These are phyloP conservation scores for Pyrenopolyporus hunteri DNA, from an alignment of 495 filamentous ascomycete species.

Conservation along the genomic window DNA sequence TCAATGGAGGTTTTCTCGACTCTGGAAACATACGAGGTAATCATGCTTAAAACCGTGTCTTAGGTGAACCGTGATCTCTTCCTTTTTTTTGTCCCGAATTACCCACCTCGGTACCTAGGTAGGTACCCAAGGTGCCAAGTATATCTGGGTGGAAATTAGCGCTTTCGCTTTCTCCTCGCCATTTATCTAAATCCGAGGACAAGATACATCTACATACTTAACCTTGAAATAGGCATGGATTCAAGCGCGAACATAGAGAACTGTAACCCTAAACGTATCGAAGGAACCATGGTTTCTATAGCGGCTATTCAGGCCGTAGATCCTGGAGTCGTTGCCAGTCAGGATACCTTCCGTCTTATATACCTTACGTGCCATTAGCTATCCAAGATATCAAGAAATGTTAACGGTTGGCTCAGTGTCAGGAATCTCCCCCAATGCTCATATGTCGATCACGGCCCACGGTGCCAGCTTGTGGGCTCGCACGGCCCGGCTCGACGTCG, in stretches of 20 bases:
- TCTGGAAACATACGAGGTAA: no score
- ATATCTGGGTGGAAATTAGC: no score
- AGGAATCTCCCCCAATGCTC: slow-evolving; percentile 13
- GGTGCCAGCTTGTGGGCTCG: slow-evolving; percentile 30
- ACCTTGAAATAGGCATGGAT: not conserved
- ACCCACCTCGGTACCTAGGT: no score
- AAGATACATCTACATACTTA: no score
- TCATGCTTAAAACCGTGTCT: no score
- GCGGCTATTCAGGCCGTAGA: slow-evolving; percentile 16
- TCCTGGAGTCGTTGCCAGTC: slow-evolving; percentile 16
- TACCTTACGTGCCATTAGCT: not conserved
- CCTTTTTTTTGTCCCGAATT: no score
- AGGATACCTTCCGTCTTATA: not conserved
- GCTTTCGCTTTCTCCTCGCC: not conserved
- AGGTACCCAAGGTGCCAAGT: no score
- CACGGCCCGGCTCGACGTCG: slow-evolving; percentile 20
- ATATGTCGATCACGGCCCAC: not conserved
- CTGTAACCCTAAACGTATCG: not conserved
- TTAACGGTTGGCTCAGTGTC: not conserved
- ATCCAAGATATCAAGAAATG: not conserved
- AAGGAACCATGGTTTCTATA: slow-evolving; percentile 7
- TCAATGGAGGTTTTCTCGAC: no score
- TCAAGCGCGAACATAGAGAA: slow-evolving; percentile 13
- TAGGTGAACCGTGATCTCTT: no score
- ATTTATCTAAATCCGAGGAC: not conserved